phyloP scores from a whole-genome alignment of 768 basidiomycete genomes.

The Hirschioporus abietinus region DNA sequence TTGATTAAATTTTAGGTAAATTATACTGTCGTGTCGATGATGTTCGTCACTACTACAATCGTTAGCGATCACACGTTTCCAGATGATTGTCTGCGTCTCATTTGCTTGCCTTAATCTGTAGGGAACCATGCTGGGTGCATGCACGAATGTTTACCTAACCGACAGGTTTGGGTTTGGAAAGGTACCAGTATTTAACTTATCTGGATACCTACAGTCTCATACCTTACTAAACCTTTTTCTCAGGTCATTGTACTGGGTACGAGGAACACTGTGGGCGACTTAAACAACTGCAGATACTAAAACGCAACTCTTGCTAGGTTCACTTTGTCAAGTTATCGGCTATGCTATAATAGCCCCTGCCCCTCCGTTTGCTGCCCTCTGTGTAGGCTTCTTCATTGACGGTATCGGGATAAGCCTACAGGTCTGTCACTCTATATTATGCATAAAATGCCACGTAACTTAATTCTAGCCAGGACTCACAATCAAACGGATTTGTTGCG shows the following conservation, averaged over 20 bases:
- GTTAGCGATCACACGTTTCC: conserved; percentile 1
- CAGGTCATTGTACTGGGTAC: conserved; percentile 2
- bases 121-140: conserved; percentile 38
- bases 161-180: conserved; percentile 39
- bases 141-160: conserved; percentile 33
- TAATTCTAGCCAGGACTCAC: conserved; percentile 49
- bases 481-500: conserved; percentile 67
- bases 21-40: conserved; percentile 15
- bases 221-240: not conserved
- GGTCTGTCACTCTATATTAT: conserved; percentile 20
- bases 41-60: conserved; percentile 11
- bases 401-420: conserved; percentile 48
- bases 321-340: conserved; percentile 45
- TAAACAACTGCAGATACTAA: not conserved
- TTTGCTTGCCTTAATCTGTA: conserved; percentile 10
- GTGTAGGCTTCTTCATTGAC: conserved; percentile 39
- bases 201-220: not conserved
- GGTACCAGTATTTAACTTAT: conserved; percentile 20
- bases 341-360: conserved; percentile 50
- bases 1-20: conserved; percentile 8
- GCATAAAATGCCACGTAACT: not conserved
- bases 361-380: conserved; percentile 61
- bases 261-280: not conserved
- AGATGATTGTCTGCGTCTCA: not conserved
- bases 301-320: conserved; percentile 28